These are phyloP conservation scores for Melampsora americana DNA, from an alignment of 1,284 basidiomycete genomes.

Conservation along the genomic window DNA sequence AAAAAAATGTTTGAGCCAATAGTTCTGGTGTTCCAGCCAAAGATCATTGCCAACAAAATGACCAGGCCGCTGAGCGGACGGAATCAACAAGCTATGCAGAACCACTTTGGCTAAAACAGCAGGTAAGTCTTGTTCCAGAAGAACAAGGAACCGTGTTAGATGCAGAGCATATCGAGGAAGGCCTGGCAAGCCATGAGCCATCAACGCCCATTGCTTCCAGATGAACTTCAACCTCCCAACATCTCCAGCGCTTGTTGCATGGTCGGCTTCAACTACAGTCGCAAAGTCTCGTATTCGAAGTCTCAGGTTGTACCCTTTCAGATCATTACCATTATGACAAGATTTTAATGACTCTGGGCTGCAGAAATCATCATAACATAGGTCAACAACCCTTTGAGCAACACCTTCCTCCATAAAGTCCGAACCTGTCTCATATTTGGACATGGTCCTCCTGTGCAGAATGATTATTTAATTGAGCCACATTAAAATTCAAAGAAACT, in stretches of 20 bases:
- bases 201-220: conserved; percentile 20
- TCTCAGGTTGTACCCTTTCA: not conserved
- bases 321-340: not conserved
- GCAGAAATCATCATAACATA: not conserved
- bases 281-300: conserved; percentile 8
- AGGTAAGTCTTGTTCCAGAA: conserved; percentile 13
- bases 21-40: too few species aligned
- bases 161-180: conserved; percentile 20
- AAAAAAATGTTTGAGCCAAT: too few species aligned
- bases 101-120: conserved; percentile 8
- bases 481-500: not conserved
- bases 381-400: conserved; percentile 3
- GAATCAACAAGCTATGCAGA: conserved; percentile 4
- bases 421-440: not conserved
- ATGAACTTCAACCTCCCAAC: not conserved
- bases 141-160: conserved; percentile 6
- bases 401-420: not conserved
- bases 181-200: conserved; percentile 18
- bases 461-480: too few species aligned
- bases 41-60: not conserved
- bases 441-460: not conserved
- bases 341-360: not conserved
- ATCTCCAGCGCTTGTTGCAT: conserved; percentile 5
- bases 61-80: not conserved
- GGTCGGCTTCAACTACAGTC: conserved; percentile 15